Evolutionary conservation across 2,329 filamentous ascomycete species (phyloP).

Genomic region (Ophiocordyceps camponoti-floridani): DNA sequence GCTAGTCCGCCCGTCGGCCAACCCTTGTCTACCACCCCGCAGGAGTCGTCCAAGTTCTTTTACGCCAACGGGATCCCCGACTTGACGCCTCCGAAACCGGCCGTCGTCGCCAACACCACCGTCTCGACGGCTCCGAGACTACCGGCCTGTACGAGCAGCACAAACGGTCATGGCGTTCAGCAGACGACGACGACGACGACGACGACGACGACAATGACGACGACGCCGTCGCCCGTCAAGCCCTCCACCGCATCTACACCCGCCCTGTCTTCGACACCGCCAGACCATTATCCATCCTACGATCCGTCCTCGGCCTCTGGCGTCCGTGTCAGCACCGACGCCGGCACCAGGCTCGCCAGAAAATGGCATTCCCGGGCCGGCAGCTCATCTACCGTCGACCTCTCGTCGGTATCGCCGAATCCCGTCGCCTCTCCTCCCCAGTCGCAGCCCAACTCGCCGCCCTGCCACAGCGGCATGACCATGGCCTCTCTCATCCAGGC

Average conservation of each 20-base stretch:
- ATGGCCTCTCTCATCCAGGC: conserved; percentile 39
- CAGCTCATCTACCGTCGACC: conserved; percentile 10
- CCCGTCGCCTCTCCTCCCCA: conserved; percentile 15
- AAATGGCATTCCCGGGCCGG: not conserved
- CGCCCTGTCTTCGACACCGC: not conserved
- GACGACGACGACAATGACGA: too few species aligned
- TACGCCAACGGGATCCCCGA: conserved; percentile 52
- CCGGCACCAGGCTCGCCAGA: not conserved
- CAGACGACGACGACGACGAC: too few species aligned
- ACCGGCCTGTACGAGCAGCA: too few species aligned
- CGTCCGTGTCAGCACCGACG: not conserved
- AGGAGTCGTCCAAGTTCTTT: conserved; percentile 43
- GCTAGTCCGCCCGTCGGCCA: conserved; percentile 11
- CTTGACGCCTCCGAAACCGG: conserved; percentile 14
- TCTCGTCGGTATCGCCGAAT: conserved; percentile 16
- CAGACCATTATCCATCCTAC: not conserved
- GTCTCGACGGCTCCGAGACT: not conserved
- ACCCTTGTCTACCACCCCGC: conserved; percentile 15
- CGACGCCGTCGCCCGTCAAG: too few species aligned
- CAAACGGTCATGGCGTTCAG: not conserved
- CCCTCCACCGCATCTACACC: too few species aligned
- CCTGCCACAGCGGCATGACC: conserved; percentile 16
- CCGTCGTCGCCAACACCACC: conserved; percentile 1
- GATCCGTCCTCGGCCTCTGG: not conserved
- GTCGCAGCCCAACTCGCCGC: conserved; percentile 11